Evolutionary conservation across 2,329 filamentous ascomycete genomes (phyloP).

Genomic region (Ophiostoma tasmaniense): DNA sequence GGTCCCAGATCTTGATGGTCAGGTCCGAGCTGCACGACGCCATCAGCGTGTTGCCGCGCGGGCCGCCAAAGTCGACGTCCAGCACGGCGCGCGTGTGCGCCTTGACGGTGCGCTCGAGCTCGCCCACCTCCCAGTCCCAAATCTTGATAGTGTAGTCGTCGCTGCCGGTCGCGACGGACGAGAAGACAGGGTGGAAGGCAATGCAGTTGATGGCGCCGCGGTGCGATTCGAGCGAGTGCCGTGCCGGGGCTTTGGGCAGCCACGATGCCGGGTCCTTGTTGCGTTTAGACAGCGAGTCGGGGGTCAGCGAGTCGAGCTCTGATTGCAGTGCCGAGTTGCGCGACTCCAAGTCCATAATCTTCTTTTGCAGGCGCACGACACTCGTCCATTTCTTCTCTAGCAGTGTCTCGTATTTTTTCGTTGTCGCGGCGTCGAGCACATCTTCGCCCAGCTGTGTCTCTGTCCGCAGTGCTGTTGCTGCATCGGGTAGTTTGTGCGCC

Average conservation of each 20-base stretch:
- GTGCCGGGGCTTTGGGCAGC: conserved; percentile 74
- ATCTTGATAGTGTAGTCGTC: conserved; percentile 94
- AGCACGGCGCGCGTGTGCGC: conserved; percentile 83
- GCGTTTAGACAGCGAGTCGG: conserved; percentile 61
- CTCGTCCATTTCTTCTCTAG: conserved; percentile 99
- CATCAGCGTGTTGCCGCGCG: conserved; percentile 67
- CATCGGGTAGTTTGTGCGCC: conserved; percentile 61
- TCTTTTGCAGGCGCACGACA: conserved; percentile 89
- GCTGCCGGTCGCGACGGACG: conserved; percentile 79
- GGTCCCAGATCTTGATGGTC: conserved; percentile 93
- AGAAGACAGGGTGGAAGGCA: conserved; percentile 88
- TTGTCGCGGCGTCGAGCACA: conserved; percentile 66
- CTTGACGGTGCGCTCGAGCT: conserved; percentile 83
- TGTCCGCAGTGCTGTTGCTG: conserved; percentile 62
- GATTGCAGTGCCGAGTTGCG: conserved; percentile 64
- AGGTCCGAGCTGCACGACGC: conserved; percentile 79
- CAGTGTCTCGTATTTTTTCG: conserved; percentile 89
- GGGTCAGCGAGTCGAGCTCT: conserved; percentile 78
- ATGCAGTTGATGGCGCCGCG: conserved; percentile 74
- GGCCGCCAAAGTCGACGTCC: conserved; percentile 85
- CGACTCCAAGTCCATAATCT: conserved; percentile 92
- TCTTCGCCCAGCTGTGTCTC: conserved; percentile 61
- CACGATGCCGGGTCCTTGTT: conserved; percentile 80
- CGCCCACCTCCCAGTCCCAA: conserved; percentile 93
- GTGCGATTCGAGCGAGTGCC: conserved; percentile 77